Percentiles rank a stretch among this genome's conserved stretches.
Evolutionary conservation across 495 filamentous ascomycete genomes (phyloP).

Genomic region (Podospora pseudocomata): DNA sequence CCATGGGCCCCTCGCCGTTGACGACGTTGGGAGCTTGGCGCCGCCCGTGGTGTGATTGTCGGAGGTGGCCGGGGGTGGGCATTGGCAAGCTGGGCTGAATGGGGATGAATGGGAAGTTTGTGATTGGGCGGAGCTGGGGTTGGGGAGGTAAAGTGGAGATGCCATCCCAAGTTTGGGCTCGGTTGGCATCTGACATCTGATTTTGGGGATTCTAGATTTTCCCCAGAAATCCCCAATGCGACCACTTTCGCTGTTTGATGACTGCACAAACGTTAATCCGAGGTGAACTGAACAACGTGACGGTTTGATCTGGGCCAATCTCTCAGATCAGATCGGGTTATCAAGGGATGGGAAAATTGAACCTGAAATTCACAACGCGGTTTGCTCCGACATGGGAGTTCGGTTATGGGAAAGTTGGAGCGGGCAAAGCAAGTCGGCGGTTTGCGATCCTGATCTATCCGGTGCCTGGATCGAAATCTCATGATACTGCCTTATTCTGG

Average conservation of each 20-base stretch:
- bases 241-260: not conserved
- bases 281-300: not conserved
- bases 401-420: not conserved
- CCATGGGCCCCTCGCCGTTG: not conserved
- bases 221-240: not conserved
- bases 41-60: not conserved
- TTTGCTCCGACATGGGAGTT: not conserved
- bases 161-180: not conserved
- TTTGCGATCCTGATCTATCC: not conserved
- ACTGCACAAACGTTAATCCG: not conserved
- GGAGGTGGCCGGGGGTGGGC: not conserved
- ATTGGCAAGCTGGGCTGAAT: not conserved
- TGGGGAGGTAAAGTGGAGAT: not conserved
- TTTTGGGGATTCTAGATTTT: not conserved
- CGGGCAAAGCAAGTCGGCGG: not conserved
- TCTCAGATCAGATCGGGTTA: not conserved
- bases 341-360: not conserved
- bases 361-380: not conserved
- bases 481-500: no score
- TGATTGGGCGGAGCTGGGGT: not conserved
- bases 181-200: not conserved
- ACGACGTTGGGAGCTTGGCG: not conserved
- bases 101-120: not conserved
- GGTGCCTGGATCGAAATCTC: no score
- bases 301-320: not conserved